These are phyloP conservation scores for Leccinum longicurvipes DNA, from an alignment of 768 basidiomycete genomes.

Conservation along the genomic window DNA sequence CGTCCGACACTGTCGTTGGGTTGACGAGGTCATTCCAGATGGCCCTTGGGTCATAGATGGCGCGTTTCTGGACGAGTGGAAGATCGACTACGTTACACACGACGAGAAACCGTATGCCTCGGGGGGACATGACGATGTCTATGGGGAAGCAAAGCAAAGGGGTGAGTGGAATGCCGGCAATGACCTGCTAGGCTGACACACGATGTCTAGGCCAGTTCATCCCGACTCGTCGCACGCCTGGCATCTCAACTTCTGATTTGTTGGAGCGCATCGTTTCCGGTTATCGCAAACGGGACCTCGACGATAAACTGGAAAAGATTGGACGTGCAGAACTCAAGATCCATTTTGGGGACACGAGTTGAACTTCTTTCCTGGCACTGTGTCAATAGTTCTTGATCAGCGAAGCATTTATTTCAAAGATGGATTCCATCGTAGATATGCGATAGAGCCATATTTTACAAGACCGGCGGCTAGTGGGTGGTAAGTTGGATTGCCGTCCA, in stretches of 20 bases:
- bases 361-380: not conserved
- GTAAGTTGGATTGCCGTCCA: not conserved
- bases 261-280: constrained; percentile 88
- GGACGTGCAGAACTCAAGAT: constrained; percentile 71
- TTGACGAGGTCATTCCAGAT: constrained; percentile 87
- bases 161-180: constrained; percentile 44
- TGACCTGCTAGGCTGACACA: not conserved
- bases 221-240: constrained; percentile 92
- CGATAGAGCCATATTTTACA: constrained; percentile 7
- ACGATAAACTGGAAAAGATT: constrained; percentile 87
- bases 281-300: constrained; percentile 83
- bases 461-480: not conserved
- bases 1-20: constrained; percentile 96
- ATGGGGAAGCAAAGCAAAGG: constrained; percentile 71
- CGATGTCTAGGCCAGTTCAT: constrained; percentile 76
- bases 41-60: constrained; percentile 89
- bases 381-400: not conserved
- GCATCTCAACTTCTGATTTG: constrained; percentile 89
- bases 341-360: constrained; percentile 26
- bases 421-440: not conserved
- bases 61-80: constrained; percentile 76
- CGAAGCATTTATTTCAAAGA: not conserved
- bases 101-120: constrained; percentile 87
- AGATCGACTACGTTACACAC: constrained; percentile 97
- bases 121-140: constrained; percentile 83